These are phyloP conservation scores for Ascochyta rabiei DNA, from an alignment of 2,329 filamentous ascomycete genomes.

Conservation along the genomic window DNA sequence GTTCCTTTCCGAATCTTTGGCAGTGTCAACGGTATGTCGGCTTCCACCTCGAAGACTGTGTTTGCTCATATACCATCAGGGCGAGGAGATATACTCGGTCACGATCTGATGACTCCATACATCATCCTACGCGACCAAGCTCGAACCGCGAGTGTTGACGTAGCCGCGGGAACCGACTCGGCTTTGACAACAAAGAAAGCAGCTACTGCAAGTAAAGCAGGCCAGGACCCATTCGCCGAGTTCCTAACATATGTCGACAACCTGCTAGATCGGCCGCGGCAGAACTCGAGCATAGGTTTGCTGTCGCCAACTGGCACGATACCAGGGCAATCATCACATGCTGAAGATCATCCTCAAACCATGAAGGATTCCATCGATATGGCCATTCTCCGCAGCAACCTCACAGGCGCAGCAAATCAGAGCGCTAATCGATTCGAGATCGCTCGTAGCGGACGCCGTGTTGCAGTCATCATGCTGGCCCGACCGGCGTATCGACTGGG, in stretches of 20 bases:
- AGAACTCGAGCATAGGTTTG: constrained; percentile 58
- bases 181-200: constrained; percentile 28
- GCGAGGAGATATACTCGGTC: constrained; percentile 84
- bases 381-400: constrained; percentile 73
- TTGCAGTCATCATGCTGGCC: constrained; percentile 87
- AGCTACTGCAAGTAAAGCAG: constrained; percentile 34
- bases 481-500: constrained; percentile 88
- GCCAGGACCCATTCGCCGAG: constrained; percentile 51
- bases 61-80: constrained; percentile 45
- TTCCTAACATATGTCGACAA: constrained; percentile 57
- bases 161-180: constrained; percentile 15
- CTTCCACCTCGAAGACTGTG: not conserved
- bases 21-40: constrained; percentile 74
- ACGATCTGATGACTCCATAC: constrained; percentile 94
- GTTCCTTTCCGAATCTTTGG: constrained; percentile 92
- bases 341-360: constrained; percentile 62
- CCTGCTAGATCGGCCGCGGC: constrained; percentile 44
- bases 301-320: constrained; percentile 73
- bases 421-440: constrained; percentile 96
- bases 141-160: constrained; percentile 51
- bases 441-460: constrained; percentile 85
- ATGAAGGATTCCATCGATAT: constrained; percentile 89
- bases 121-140: constrained; percentile 87
- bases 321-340: constrained; percentile 56
- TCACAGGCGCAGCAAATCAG: constrained; percentile 69